Evolutionary conservation across 1,284 basidiomycete species (phyloP), one percentile per base, ranked within the genome.

Genomic region (Volvariella volvacea): DNA sequence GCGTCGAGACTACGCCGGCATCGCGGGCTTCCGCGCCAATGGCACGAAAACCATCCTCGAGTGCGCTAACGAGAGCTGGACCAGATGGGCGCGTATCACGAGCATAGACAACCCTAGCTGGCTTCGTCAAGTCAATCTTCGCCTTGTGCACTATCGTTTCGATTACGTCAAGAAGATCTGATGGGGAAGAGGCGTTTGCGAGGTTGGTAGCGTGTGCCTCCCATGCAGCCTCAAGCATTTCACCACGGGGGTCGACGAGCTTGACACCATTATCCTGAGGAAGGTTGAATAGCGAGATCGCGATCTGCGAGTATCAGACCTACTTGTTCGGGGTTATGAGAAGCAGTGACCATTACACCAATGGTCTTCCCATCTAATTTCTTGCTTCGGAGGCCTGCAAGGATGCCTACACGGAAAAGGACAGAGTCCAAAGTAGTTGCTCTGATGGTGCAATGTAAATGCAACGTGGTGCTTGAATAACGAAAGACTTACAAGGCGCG

Each of bases 341-440:
- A 96, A 3, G 96, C 96, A 31, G 96, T 99, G 57, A 99, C 87
- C 96, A 99, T 99, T 17, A 99, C 88, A 22, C 96, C 96, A 56
- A 99, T 88, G 28, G 84, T 87, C 61, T 87, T 88, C 39, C 96
- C 94, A 60, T 87, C 84, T 30, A 94, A 71, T 52, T 81, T 85
- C 69, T 90, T 95, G 67, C 92, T 96, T 48, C 96, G 73, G 34
- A 99, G 73, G 3, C 80, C 89, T 37, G 95, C 95, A 17, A 99
- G 74, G 32, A 99, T 70, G 4, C 92, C 96, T 8, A 96, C 88
- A 52, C 93, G 80, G 70, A 96, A 97, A 52, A 98, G 75, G 30
- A 95, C 93, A 22, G 88, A 89, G 54, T 95, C 92, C n/a, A 99
- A 78, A 31, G 78, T 73, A 54, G 67, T 75, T 28, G 83, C 93